Evolutionary conservation across 768 basidiomycete species (phyloP), one percentile per base, ranked within the genome.

Genomic region (Boletus eberwhitei): DNA sequence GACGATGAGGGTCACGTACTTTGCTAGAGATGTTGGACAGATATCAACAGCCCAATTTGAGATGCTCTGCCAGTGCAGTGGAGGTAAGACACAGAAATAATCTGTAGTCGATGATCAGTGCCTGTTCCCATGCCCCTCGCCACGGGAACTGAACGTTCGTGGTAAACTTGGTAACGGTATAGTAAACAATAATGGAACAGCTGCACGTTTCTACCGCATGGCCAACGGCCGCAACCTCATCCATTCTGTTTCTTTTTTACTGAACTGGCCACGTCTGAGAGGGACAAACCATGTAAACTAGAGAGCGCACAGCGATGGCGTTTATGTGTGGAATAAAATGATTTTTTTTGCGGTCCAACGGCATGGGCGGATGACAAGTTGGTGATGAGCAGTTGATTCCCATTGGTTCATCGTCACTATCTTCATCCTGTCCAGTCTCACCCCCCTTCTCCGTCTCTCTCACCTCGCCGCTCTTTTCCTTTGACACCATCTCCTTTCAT

Each of bases 391-490:
- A 26, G 32, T 43, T 57, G 35, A 29, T 61, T 57, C 55, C 44
- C 31, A 36, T 48, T 11, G 39, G 39, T 44, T 34, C 42, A 35
- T 22, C n/a, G 22, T 44, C 32, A 16, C 17, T 49, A 17, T 36
- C 36, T 17, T 17, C 26, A 22, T n/a, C 21, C 4, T 16, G n/a
- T 13, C 35, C 31, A 12, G 57, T 62, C 38, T 31, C 64, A 52
- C 64, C 47, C 64, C 47, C 63, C 56, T 44, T 35, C 40, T 34
- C 38, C 36, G 14, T 51, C 39, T 31, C 45, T 48, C 50, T 29
- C 48, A 48, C 50, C 38, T 55, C 43, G 59, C 65, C 65, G 54
- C 53, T 65, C 65, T 42, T 65, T 65, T 54, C 35, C 32, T 38
- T 17, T 6, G 1, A 38, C 39, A 34, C 46, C 54, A 32, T 24